phyloP scores from a whole-genome alignment of 257 asterid genomes.

The Solanum microdontum region DNA sequence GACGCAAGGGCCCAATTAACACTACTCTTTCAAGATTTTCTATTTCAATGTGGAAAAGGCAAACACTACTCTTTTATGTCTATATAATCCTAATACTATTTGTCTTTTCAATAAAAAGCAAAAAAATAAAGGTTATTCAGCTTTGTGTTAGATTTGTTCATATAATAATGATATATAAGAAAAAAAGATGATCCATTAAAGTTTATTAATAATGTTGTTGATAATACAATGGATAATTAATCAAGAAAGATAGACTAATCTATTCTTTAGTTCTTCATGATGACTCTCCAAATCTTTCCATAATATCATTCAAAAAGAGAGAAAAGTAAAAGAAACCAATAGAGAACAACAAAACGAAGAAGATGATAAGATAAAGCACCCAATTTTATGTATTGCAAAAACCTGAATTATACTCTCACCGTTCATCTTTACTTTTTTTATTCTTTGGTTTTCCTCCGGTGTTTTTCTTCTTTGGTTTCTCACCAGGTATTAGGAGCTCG shows the following conservation, averaged over 20 bases:
- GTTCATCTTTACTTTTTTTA: neutral
- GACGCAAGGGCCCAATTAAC: neutral
- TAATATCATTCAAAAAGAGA: neutral
- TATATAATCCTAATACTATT: neutral
- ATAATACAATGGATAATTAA: neutral
- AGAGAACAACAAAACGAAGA: neutral
- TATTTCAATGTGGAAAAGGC: neutral
- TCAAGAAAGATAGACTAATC: neutral
- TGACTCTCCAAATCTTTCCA: neutral
- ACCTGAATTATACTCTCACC: neutral
- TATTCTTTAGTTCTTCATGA: neutral
- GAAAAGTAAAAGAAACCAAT: neutral
- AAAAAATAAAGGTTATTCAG: neutral
- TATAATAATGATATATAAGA: neutral
- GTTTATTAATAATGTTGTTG: neutral
- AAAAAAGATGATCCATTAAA: neutral
- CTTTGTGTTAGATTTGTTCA: neutral
- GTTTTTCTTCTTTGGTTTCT: no score
- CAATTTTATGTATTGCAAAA: neutral
- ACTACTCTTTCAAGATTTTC: neutral
- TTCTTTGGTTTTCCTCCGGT: no score
- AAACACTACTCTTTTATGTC: neutral
- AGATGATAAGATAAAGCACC: neutral
- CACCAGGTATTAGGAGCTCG: no score
- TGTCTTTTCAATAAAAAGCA: neutral